phyloP scores from a whole-genome alignment of 495 filamentous ascomycete species.

The Articulospora tetracladia region DNA sequence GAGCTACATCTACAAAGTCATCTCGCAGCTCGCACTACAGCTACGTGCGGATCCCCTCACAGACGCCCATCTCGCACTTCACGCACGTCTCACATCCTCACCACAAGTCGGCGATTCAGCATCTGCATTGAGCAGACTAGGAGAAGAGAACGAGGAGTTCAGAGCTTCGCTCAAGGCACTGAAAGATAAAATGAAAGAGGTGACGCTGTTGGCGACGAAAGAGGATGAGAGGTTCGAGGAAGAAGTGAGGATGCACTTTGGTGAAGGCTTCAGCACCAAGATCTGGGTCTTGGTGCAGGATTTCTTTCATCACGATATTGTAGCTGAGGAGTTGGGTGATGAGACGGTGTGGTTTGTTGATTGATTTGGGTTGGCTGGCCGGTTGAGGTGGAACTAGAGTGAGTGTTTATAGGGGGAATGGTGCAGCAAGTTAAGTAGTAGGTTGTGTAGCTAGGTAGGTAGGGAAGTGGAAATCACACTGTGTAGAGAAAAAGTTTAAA shows the following conservation, averaged over 20 bases:
- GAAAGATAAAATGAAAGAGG: constrained; percentile 6
- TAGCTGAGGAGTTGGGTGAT: background rate
- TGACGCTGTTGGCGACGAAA: background rate
- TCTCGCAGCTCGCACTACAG: background rate
- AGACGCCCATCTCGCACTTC: background rate
- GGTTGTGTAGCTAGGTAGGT: no score
- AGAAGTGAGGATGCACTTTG: background rate
- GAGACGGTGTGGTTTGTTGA: no score
- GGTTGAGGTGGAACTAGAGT: no score
- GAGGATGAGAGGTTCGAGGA: background rate
- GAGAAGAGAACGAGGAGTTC: constrained; percentile 5
- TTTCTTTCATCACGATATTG: constrained; percentile 1
- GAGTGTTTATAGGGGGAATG: no score
- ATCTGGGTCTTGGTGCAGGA: constrained; percentile 1
- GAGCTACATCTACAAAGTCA: background rate
- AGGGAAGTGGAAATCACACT: no score
- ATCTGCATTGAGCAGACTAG: background rate
- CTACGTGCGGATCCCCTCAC: constrained; percentile 1
- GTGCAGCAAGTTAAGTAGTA: no score
- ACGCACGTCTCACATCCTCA: background rate
- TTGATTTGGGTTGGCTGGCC: no score
- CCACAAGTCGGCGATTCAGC: background rate
- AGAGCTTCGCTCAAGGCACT: background rate
- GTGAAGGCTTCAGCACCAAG: background rate
- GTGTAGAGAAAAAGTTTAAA: no score